Percentiles rank a stretch among this genome's conserved stretches.
These are phyloP conservation scores for Penicillium glabrum DNA, from an alignment of 2,329 filamentous ascomycete genomes.

Conservation along the genomic window DNA sequence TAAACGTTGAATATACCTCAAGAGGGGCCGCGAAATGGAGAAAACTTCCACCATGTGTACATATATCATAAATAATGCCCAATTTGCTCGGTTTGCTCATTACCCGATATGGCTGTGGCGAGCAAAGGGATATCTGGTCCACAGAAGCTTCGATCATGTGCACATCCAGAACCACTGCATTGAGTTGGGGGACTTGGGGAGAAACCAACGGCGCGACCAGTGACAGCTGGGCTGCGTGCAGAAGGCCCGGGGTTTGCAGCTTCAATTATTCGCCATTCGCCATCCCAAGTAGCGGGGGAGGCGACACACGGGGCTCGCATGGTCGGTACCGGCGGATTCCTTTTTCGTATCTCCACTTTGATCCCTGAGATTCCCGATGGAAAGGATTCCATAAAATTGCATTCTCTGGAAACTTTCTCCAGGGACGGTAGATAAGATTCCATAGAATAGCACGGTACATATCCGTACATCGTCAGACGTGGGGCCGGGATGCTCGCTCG, in stretches of 20 bases:
- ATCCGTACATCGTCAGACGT: neutral
- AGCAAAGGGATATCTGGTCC: neutral
- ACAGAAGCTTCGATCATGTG: neutral
- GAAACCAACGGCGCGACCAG: neutral
- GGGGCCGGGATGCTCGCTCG: too few relatives aligned
- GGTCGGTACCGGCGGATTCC: neutral
- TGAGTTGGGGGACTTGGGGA: neutral
- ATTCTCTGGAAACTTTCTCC: neutral
- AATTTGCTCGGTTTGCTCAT: neutral
- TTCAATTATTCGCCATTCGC: conserved; percentile 8
- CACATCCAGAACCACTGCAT: neutral
- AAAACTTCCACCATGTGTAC: too few relatives aligned
- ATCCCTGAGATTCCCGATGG: neutral
- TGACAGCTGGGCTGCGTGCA: neutral
- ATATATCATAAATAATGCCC: too few relatives aligned
- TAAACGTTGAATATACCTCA: rapidly evolving
- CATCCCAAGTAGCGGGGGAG: conserved; percentile 11
- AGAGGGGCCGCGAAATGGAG: too few relatives aligned
- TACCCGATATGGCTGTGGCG: neutral
- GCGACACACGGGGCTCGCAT: conserved; percentile 5
- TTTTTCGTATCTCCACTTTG: neutral
- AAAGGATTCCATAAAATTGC: neutral
- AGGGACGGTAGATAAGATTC: neutral
- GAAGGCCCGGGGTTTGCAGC: neutral
- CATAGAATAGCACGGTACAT: neutral